phyloP scores from a whole-genome alignment of 169 alveolate species.

The Plasmodium adleri region DNA sequence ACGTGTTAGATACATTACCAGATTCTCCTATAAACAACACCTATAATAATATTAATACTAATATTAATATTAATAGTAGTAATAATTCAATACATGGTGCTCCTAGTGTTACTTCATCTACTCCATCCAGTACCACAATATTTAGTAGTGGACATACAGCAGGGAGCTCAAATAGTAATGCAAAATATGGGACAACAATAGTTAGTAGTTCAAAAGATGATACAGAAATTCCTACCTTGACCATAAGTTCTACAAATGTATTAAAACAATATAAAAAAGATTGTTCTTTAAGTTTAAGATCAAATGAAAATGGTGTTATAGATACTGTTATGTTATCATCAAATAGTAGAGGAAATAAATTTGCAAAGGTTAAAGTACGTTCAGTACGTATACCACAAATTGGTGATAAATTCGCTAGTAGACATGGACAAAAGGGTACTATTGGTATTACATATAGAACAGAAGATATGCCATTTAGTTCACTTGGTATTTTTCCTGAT shows the following conservation, averaged over 20 bases:
- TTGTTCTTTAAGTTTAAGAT: constrained; percentile 94
- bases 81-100: constrained; percentile 1
- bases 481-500: constrained; percentile 99
- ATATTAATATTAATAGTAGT: not conserved
- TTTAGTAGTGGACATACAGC: constrained; percentile 18
- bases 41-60: not conserved
- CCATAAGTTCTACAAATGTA: constrained; percentile 41
- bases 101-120: constrained; percentile 23
- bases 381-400: constrained; percentile 97
- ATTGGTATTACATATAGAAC: constrained; percentile 98
- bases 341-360: constrained; percentile 95
- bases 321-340: constrained; percentile 97
- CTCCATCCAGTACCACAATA: constrained; percentile 43
- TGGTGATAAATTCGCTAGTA: constrained; percentile 99
- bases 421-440: constrained; percentile 99
- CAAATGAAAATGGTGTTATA: constrained; percentile 96
- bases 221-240: constrained; percentile 70
- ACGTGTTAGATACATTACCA: constrained; percentile 17
- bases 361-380: constrained; percentile 97
- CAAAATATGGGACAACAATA: constrained; percentile 29
- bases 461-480: constrained; percentile 99
- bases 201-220: constrained; percentile 63
- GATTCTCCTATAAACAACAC: constrained; percentile 33
- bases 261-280: constrained; percentile 86
- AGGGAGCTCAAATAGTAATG: not conserved